Conservation (phyloP, 805 yeast genomes). For the Yamadazyma phyllophila region DNA sequence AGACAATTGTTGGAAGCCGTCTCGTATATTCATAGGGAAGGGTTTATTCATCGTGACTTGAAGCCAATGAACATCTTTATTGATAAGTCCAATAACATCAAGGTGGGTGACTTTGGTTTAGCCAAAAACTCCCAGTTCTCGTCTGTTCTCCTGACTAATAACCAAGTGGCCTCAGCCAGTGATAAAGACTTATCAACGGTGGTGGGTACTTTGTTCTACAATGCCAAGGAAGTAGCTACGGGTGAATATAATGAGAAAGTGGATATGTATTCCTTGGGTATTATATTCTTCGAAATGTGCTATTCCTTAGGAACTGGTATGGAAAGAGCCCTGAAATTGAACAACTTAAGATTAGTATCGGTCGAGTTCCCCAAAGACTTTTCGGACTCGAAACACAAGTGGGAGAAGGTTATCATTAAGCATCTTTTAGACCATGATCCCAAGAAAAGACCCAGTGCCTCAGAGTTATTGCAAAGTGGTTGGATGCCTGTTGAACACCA, state of each 20-base stretch:
- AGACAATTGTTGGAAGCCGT: constrained; percentile 88
- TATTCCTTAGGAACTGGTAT: constrained; percentile 82
- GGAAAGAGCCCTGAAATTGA: constrained; percentile 83
- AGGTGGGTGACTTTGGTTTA: constrained; percentile 95
- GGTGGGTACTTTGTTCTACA: constrained; percentile 91
- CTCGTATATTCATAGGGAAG: constrained; percentile 86
- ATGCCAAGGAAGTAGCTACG: constrained; percentile 81
- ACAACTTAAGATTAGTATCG: constrained; percentile 54
- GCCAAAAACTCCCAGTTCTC: constrained; percentile 80
- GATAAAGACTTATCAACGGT: constrained; percentile 83
- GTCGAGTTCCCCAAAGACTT: constrained; percentile 75
- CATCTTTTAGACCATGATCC: constrained; percentile 79
- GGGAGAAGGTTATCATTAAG: constrained; percentile 67
- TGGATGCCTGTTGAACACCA: constrained; percentile 84
- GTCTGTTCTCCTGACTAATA: constrained; percentile 34
- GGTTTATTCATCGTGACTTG: constrained; percentile 91
- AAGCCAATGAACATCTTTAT: constrained; percentile 96
- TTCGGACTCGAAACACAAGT: constrained; percentile 44
- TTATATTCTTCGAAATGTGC: constrained; percentile 94
- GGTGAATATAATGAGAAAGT: constrained; percentile 91
- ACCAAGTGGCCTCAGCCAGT: constrained; percentile 32
- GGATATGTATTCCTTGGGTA: constrained; percentile 93
- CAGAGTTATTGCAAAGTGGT: constrained; percentile 73
- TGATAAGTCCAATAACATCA: constrained; percentile 83
- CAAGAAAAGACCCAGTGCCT: constrained; percentile 73